Evolutionary conservation across 495 filamentous ascomycete genomes (phyloP).

Genomic region (Penicillium bovifimosum): DNA sequence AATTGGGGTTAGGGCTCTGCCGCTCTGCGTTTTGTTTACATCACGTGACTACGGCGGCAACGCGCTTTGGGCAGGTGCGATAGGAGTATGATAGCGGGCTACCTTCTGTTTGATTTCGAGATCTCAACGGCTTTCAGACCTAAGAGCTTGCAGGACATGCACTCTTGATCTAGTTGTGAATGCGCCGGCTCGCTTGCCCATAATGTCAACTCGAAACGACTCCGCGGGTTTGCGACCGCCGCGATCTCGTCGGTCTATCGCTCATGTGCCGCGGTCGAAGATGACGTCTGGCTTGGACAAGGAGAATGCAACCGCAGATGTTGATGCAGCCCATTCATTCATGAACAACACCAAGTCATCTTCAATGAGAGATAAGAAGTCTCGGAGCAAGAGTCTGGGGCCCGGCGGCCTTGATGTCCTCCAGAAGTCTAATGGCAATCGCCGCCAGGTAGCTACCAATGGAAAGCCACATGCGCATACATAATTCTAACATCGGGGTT

Average conservation of each 20-base stretch:
- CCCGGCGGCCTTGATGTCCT: conserved; percentile 82
- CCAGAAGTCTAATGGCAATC: conserved; percentile 72
- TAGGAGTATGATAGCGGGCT: neutral
- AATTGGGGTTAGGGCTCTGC: conserved; percentile 40
- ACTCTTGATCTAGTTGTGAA: conserved; percentile 6
- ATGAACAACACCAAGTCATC: conserved; percentile 25
- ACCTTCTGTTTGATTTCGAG: neutral
- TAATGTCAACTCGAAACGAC: conserved; percentile 39
- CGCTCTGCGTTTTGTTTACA: conserved; percentile 44
- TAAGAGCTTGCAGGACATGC: neutral
- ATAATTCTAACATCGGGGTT: neutral
- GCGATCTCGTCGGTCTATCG: conserved; percentile 74
- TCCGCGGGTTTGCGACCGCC: conserved; percentile 33
- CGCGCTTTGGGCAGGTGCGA: conserved; percentile 25
- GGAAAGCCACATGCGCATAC: conserved; percentile 1
- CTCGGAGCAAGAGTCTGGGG: conserved; percentile 89
- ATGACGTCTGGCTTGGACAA: conserved; percentile 48
- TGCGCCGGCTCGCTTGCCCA: neutral
- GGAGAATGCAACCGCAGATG: conserved; percentile 67
- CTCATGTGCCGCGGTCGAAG: conserved; percentile 53
- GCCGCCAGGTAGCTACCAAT: conserved; percentile 59
- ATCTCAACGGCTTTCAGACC: conserved; percentile 2
- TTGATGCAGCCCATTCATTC: conserved; percentile 34
- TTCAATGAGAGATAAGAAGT: conserved; percentile 58
- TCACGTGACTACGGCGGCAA: conserved; percentile 28